Base-by-base conservation (phyloP, 805 yeast genomes). In the Sugiyamaella americana region DNA sequence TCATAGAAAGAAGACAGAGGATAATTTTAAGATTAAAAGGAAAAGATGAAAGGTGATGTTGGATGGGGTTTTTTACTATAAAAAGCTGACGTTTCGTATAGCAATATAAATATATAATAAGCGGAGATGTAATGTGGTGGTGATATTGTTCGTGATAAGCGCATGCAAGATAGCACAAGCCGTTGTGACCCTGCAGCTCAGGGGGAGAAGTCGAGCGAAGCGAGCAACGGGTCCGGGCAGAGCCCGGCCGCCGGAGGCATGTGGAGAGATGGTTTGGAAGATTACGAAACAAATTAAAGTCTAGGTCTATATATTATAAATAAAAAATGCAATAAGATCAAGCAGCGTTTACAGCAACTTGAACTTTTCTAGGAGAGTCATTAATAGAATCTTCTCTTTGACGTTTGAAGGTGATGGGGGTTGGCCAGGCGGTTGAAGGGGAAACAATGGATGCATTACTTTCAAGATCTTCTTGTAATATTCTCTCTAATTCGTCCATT, bases 401-500 rank as follows among this genome's bases (percentile, higher is more conserved):
- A 8, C 32, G 32, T 26, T 26, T 26, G 32, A 13, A 8, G 32
- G 32, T 8, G 32, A 26, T 26, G 32, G 32, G 11, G 32, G 13
- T 26, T 8, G 32, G 32, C 11, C 11, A 8, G 32, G 32, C 13
- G 13, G 32, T 26, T 8, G 8, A 8, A 13, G 32, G 13, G 11
- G 8, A 13, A 13, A 13, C 8, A 13, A 26, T 26, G 32, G 32
- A 8, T 13, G 32, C 32, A 13, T 26, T 13, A 26, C 8, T 8
- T 8, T 18, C 41, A 19, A 30, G 13, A 8, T 34, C 43, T 22
- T 4, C 45, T 10, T n/a, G 16, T 3, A 42, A 34, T 29, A 42
- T 42, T 11, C 17, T 37, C 30, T 39, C 38, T 5, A 47, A 35
- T 4, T 44, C 54, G 20, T 44, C 47, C n/a, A 37, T 62, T 1